phyloP scores from a whole-genome alignment of 768 basidiomycete genomes.

The Mycena filopes region DNA sequence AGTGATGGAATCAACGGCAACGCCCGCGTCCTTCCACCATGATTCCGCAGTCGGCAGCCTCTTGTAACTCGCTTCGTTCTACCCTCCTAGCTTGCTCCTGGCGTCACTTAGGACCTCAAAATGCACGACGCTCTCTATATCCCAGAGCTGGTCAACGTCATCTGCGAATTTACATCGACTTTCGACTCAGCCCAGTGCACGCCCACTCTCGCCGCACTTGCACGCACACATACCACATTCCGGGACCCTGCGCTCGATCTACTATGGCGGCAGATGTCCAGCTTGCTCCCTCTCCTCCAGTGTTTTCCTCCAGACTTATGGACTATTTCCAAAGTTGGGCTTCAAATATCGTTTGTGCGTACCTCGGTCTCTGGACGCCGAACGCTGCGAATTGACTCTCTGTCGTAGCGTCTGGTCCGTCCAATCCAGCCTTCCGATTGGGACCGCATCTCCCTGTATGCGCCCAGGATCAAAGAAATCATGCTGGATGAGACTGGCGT shows the following conservation, averaged over 20 bases:
- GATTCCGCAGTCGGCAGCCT: too few relatives aligned
- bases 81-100: too few relatives aligned
- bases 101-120: too few relatives aligned
- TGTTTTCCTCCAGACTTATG: neutral
- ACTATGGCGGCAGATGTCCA: neutral
- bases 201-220: neutral
- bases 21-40: too few relatives aligned
- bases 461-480: neutral
- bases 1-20: too few relatives aligned
- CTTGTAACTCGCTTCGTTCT: too few relatives aligned
- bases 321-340: neutral
- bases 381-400: too few relatives aligned
- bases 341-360: neutral
- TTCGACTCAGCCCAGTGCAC: neutral
- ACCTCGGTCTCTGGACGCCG: too few relatives aligned
- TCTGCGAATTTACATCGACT: neutral
- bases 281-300: neutral
- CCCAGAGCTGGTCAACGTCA: neutral
- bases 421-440: neutral
- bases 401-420: neutral
- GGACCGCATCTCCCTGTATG: neutral
- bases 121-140: neutral
- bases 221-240: neutral
- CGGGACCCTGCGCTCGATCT: neutral
- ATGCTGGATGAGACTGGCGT: neutral